Base-by-base conservation (phyloP, 1,284 basidiomycete genomes). In the Butyriboletus regius region DNA sequence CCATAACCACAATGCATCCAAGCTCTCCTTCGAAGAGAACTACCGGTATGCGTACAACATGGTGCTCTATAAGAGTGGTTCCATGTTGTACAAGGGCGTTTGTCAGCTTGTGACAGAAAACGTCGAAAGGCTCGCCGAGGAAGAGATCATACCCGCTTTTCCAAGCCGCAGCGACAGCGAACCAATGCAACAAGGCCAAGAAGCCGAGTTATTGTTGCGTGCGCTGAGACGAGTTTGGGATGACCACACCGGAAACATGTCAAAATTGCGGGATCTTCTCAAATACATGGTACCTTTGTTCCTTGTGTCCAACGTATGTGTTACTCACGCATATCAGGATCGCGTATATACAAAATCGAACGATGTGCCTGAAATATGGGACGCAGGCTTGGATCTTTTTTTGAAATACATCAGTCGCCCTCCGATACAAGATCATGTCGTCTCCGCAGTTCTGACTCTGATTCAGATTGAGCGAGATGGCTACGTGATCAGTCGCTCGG, bases 1-100 rank as follows among this genome's bases (percentile, higher is more conserved):
- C 50, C 91, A 96, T 68, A 88, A 91, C 60, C 91, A 96, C 71
- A 91, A 96, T 69, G 91, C 92, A 7, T 83, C 83, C 49, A 87
- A 85, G 62, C 81, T 99, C 28, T 96, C 91, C 14, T 98, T 94
- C 63, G 96, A 98, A 69, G 95, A 97, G 72, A 93, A 95, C 62
- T 93, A 96, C 66, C 81, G 93, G 38, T 92, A 89, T 66, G 91
- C 86, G 18, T 96, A 96, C 70, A 94, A 93, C 67, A 85, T 98
- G 79, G 92, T 95, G 4, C 77, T 95, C 12, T 80, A 85, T 66
- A 91, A 88, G 68, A 80, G 85, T 53, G 94, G 94, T 8, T 86
- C 88, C 50, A 82, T 80, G 73, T 76, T 98, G 31, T 98, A 98
- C 71, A 83, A 85, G 32, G 95, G 93, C 5, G 84, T 96, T 42